Evolutionary conservation across 768 basidiomycete species (phyloP), one percentile per base, ranked within the genome.

Genomic region (Hericium coralloides): DNA sequence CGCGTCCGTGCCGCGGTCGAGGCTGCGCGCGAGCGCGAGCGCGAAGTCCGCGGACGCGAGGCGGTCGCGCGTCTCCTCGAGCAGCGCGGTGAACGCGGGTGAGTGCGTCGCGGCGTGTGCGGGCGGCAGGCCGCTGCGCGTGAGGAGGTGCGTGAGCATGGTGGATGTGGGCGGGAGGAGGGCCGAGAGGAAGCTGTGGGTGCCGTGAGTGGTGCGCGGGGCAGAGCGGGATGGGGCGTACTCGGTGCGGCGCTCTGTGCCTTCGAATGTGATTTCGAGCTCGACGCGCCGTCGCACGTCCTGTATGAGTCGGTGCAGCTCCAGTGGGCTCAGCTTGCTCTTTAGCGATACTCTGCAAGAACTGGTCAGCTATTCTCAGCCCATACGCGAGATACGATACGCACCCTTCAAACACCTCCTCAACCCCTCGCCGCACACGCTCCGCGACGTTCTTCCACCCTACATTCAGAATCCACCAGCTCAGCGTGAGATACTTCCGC

Each of bases 381-480:
- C 20, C 14, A 2, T 20, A 2, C 8, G 20, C 12, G 7, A 14
- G 12, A 20, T 12, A 26, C 26, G 38, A 31, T 3, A 68, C 89
- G 61, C 58, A 95, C 94, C 82, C 82, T 54, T 90, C 85, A 57
- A 97, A 90, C 0, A 89, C 90, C 57, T 86, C 85, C 64, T 91
- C 85, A 0, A 94, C 91, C 0, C 81, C 87, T 37, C 78, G 71
- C 62, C 84, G 72, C 0, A 94, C 88, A 39, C 89, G 74, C 60
- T 83, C 82, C 0, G 81, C 83, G 0, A 98, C 78, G 57, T 87
- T 85, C 62, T 86, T 89, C 93, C 94, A 95, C 0, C 95, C 93
- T 3, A 92, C 87, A 66, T 97, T 85, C 55, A 95, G 65, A 10
- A 95, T 74, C 92, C 93, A 95, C 92, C 93, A 98, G 39, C 85